Evolutionary conservation across 305 asterid genomes (phyloP).

Genomic region (Fraxinus sp.): DNA sequence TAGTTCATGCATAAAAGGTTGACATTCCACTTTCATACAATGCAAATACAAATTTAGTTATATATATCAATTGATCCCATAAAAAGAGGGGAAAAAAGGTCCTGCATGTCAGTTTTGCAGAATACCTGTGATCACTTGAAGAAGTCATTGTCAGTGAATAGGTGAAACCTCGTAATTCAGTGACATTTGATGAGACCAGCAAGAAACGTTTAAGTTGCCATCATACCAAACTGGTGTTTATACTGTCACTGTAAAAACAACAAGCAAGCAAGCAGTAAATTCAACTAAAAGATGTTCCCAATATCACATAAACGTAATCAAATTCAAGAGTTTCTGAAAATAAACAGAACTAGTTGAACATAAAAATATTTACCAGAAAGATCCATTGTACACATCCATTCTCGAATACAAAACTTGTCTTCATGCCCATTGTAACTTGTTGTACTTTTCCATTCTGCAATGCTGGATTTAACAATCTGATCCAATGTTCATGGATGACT

Average conservation of each 20-base stretch:
- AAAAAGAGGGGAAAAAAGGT: background rate
- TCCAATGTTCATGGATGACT: background rate
- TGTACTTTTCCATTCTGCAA: background rate
- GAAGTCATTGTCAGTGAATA: conserved; percentile 8
- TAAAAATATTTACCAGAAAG: conserved; percentile 17
- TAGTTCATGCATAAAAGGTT: conserved; percentile 5
- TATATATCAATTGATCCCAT: background rate
- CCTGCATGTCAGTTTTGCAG: conserved; percentile 4
- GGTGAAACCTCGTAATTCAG: conserved; percentile 15
- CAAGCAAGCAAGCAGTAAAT: conserved; percentile 14
- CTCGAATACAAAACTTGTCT: conserved; percentile 8
- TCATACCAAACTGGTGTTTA: background rate
- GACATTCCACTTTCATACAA: background rate
- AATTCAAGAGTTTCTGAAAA: conserved; percentile 15
- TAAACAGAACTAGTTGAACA: conserved; percentile 7
- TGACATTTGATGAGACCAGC: conserved; percentile 18
- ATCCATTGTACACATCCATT: conserved; percentile 13
- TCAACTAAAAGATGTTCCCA: conserved; percentile 25
- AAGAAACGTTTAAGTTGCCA: conserved; percentile 9
- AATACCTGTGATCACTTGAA: conserved; percentile 19
- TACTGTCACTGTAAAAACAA: conserved; percentile 23
- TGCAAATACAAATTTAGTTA: conserved; percentile 2
- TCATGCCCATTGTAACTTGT: background rate
- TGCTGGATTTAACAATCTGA: background rate
- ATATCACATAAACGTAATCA: conserved; percentile 22